Evolutionary conservation across 192 early-diverging fungal species (phyloP), one percentile per base, ranked within the genome.

Genomic region (Ambispora gerdemannii): DNA sequence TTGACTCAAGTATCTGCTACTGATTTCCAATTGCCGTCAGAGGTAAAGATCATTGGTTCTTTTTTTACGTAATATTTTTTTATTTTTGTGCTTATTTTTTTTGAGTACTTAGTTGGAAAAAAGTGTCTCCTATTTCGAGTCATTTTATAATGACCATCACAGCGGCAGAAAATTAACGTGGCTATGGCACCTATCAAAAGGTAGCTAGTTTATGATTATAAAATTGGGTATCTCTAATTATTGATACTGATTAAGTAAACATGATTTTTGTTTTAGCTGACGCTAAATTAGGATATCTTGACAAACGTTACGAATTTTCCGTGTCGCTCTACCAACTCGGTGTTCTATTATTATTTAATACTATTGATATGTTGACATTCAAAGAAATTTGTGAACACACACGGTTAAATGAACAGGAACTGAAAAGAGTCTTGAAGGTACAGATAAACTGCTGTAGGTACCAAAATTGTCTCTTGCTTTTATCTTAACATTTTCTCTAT

Each of bases 161-260:
- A 92, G 72, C 64, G 93, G 93, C 13, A 83, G 93, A 33, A 88
- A 87, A 67, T 58, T 95, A 53, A 79, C 84, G 20, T 95, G 93
- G 93, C 79, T 92, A 78, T 89, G 89, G 84, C 86, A 94, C 73
- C 78, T 93, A 64, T 88, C 81, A 24, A 82, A 85, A 82, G 91
- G 91, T 90, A 75, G 58, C 50, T 3, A 22, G 38, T 38, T 0
- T 61, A 30, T 6, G 3, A 20, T 73, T 50, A 20, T 50, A 8
- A 4, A 35, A 63, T 31, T 25, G 4, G 43, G 19, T 25, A 33
- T 58, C 15, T 30, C 4, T 24, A 28, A 17, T 22, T 56, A 36
- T 55, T 27, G 35, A 53, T 36, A 10, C 22, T 47, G n/a, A n/a
- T 38, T 78, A 25, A 20, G 33, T 15, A 34, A 43, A 65, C 36